Conservation (phyloP, 2,329 filamentous ascomycete genomes). For the Aspergillus persii region DNA sequence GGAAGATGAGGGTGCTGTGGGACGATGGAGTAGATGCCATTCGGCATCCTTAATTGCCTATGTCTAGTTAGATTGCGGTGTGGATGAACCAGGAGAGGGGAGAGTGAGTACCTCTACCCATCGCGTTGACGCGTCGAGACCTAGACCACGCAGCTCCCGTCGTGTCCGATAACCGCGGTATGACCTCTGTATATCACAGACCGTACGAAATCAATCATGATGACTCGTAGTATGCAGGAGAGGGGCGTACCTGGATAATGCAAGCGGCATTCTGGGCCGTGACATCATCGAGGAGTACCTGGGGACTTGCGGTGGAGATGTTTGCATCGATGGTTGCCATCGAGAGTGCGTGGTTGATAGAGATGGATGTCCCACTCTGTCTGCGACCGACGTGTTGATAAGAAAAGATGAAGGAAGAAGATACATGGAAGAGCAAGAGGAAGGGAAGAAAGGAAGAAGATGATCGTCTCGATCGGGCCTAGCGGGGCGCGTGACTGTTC, state of each 20-base stretch:
- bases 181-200: constrained; percentile 54
- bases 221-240: background rate
- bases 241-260: background rate
- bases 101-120: background rate
- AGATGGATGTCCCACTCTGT: background rate
- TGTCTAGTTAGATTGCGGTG: background rate
- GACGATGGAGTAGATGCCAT: constrained; percentile 50
- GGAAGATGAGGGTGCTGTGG: constrained; percentile 23
- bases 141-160: constrained; percentile 67
- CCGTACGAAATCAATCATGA: background rate
- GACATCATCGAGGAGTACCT: background rate
- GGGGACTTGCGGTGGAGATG: background rate
- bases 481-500: too few relatives aligned
- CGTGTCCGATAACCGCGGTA: constrained; percentile 75
- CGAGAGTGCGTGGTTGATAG: background rate
- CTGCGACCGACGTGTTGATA: background rate
- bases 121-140: constrained; percentile 62
- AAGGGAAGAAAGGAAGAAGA: background rate
- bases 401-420: background rate
- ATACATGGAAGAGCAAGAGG: too few relatives aligned
- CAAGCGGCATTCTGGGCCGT: background rate
- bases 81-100: background rate
- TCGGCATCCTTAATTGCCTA: constrained; percentile 56
- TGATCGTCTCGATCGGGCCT: too few relatives aligned
- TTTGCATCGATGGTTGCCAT: background rate